phyloP scores from a whole-genome alignment of 176 grass and related monocot species.

The Urochloa ruziziensis region DNA sequence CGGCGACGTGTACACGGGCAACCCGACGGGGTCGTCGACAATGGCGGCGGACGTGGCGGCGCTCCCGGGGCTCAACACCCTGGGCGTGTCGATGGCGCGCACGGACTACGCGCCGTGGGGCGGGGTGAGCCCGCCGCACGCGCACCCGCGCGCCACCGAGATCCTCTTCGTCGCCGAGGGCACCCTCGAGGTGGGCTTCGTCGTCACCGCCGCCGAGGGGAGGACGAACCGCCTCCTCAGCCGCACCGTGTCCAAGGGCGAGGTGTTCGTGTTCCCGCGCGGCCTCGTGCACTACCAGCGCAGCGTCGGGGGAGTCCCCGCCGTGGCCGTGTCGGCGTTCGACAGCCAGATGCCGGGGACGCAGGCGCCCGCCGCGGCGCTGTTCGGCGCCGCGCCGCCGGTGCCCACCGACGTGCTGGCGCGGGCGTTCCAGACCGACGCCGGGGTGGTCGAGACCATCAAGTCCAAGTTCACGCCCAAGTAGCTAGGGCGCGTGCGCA shows the following conservation, averaged over 20 bases:
- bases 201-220: slow-evolving; percentile 11
- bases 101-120: slow-evolving; percentile 64
- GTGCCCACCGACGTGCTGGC: slow-evolving; percentile 52
- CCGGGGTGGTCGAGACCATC: slow-evolving; percentile 38
- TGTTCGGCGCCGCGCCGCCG: slow-evolving; percentile 44
- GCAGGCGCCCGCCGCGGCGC: slow-evolving; percentile 20
- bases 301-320: slow-evolving; percentile 29
- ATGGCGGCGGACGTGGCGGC: slow-evolving; percentile 47
- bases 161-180: slow-evolving; percentile 58
- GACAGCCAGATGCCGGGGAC: slow-evolving; percentile 69
- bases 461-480: slow-evolving; percentile 50
- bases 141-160: slow-evolving; percentile 70
- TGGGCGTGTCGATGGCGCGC: slow-evolving; percentile 69
- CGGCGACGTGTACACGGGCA: slow-evolving; percentile 43
- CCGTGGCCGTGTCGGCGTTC: slow-evolving; percentile 47
- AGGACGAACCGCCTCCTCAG: slow-evolving; percentile 11
- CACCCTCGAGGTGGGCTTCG: slow-evolving; percentile 65
- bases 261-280: slow-evolving; percentile 61
- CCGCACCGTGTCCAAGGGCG: slow-evolving; percentile 39
- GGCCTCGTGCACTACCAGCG: slow-evolving; percentile 68
- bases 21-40: slow-evolving; percentile 44
- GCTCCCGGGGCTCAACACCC: slow-evolving; percentile 62
- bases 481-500: background rate
- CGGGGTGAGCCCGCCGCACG: slow-evolving; percentile 67
- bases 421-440: slow-evolving; percentile 49